Conservation (phyloP, 345 rosid species). For the Eucalyptus viminalis region DNA sequence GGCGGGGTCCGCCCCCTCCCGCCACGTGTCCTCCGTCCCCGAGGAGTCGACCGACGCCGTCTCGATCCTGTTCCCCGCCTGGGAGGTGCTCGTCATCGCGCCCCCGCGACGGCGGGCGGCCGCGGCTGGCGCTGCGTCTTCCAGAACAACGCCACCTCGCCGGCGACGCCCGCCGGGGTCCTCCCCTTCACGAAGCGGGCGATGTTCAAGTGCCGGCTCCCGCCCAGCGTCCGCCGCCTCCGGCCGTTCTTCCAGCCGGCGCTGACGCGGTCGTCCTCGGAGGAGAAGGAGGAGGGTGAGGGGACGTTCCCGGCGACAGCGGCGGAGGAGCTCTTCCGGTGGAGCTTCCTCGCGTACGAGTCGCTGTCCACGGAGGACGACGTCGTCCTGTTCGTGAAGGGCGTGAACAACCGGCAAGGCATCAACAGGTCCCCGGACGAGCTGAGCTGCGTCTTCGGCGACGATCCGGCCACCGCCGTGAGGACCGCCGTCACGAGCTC, state of each 20-base stretch:
- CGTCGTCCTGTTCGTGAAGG: constrained; percentile 74
- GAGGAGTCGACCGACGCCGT: background rate
- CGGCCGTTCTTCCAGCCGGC: constrained; percentile 41
- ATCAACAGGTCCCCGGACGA: constrained; percentile 26
- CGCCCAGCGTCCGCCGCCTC: constrained; percentile 27
- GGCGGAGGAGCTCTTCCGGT: constrained; percentile 25
- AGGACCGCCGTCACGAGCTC: constrained; percentile 68
- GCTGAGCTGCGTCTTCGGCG: constrained; percentile 58
- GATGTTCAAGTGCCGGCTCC: constrained; percentile 49
- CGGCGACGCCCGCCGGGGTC: constrained; percentile 35
- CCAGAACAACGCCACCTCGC: constrained; percentile 34
- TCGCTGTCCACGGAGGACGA: constrained; percentile 54
- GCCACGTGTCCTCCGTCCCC: background rate
- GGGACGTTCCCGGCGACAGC: background rate
- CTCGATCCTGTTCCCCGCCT: constrained; percentile 54
- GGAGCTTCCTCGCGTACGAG: constrained; percentile 57
- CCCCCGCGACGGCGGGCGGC: constrained; percentile 8
- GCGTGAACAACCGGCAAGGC: constrained; percentile 51
- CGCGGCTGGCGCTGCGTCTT: constrained; percentile 31
- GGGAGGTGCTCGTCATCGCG: constrained; percentile 54
- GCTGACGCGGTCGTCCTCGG: constrained; percentile 8
- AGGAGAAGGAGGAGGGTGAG: background rate
- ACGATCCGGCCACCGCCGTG: constrained; percentile 11
- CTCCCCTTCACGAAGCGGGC: constrained; percentile 39
- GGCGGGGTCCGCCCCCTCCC: background rate